Evolutionary conservation across 1,284 basidiomycete genomes (phyloP).

Genomic region (Apiotrichum siamense): DNA sequence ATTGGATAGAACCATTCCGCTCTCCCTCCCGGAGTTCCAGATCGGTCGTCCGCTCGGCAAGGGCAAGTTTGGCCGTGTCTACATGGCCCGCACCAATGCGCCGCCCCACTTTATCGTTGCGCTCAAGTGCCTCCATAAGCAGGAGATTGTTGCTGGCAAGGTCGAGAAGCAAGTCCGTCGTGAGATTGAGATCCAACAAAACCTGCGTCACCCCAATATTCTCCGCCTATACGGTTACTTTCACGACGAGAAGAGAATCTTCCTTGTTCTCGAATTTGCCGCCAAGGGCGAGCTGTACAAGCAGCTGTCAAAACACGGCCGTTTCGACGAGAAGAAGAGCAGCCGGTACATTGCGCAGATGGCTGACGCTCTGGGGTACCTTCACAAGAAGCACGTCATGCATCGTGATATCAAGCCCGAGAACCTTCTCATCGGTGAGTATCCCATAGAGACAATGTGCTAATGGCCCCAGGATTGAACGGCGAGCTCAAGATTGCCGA

Average conservation of each 20-base stretch:
- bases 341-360: constrained; percentile 91
- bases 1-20: constrained; percentile 52
- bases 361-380: constrained; percentile 89
- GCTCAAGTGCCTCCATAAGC: constrained; percentile 95
- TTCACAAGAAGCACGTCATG: constrained; percentile 95
- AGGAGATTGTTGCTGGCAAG: constrained; percentile 78
- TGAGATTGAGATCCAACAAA: constrained; percentile 98
- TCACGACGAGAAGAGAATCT: constrained; percentile 96
- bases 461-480: constrained; percentile 54
- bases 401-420: constrained; percentile 99
- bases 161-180: constrained; percentile 94
- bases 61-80: constrained; percentile 97
- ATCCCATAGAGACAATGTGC: background rate
- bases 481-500: constrained; percentile 98
- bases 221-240: constrained; percentile 94
- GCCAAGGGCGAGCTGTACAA: constrained; percentile 95
- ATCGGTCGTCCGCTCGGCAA: constrained; percentile 95
- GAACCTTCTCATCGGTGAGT: constrained; percentile 76
- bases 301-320: constrained; percentile 76
- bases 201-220: constrained; percentile 92
- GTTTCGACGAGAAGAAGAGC: constrained; percentile 80
- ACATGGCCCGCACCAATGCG: constrained; percentile 90
- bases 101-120: constrained; percentile 90
- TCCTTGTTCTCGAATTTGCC: constrained; percentile 94
- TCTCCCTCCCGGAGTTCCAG: constrained; percentile 72